A percentile compares a stretch with the other conserved stretches of the same genome.
Evolutionary conservation across 768 basidiomycete species (phyloP).

Genomic region (Serendipita sp.): DNA sequence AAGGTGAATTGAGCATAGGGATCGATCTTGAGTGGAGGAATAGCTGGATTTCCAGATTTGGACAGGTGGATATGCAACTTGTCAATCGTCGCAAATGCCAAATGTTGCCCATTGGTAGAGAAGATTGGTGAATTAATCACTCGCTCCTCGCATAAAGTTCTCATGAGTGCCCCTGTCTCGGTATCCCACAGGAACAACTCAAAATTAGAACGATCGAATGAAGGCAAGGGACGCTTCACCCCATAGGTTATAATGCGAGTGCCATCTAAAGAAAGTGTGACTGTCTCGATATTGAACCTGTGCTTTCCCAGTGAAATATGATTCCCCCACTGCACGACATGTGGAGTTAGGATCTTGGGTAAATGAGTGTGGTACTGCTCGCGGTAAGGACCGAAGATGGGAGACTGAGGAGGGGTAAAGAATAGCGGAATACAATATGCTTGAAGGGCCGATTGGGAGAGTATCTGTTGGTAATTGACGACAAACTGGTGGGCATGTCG

Average conservation of each 20-base stretch:
- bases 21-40: too few species aligned
- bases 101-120: not conserved
- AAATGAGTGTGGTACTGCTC: not conserved
- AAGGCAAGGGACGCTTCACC: too few species aligned
- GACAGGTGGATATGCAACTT: not conserved
- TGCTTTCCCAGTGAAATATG: not conserved
- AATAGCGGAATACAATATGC: not conserved
- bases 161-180: too few species aligned
- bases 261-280: not conserved
- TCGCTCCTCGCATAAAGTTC: too few species aligned
- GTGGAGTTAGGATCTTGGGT: not conserved
- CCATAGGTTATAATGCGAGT: not conserved
- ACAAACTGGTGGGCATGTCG: not conserved
- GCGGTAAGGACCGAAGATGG: not conserved
- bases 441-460: not conserved
- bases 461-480: not conserved
- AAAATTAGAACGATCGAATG: too few species aligned
- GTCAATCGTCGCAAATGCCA: not conserved
- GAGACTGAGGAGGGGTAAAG: not conserved
- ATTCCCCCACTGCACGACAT: not conserved
- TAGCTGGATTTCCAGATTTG: not conserved
- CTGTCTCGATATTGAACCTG: not conserved
- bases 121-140: not conserved
- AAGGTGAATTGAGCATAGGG: too few species aligned
- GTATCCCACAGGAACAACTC: too few species aligned